Conservation (phyloP, 768 basidiomycete genomes). For the Pleurotus eryngii region DNA sequence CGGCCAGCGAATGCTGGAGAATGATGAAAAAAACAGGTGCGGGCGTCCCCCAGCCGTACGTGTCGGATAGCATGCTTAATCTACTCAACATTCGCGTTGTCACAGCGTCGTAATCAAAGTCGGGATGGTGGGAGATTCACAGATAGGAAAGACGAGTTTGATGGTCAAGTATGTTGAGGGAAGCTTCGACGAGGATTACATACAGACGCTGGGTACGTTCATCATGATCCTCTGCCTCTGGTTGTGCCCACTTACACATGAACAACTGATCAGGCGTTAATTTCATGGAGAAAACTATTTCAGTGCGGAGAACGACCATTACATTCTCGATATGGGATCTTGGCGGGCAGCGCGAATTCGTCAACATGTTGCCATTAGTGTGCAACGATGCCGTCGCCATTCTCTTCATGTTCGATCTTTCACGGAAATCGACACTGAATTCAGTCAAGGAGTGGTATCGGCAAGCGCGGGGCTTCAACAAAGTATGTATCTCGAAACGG, state of each 20-base stretch:
- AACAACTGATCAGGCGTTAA: constrained; percentile 68
- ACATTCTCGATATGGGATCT: constrained; percentile 99
- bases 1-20: constrained; percentile 47
- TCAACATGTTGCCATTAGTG: constrained; percentile 97
- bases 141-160: constrained; percentile 98
- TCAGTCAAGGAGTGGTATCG: constrained; percentile 99
- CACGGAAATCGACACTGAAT: constrained; percentile 94
- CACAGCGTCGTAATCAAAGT: constrained; percentile 94
- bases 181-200: constrained; percentile 98
- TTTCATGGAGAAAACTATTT: constrained; percentile 99
- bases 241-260: constrained; percentile 3
- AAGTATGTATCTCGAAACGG: constrained; percentile 50
- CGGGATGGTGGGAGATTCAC: constrained; percentile 99
- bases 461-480: constrained; percentile 98
- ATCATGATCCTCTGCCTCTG: constrained; percentile 5
- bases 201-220: constrained; percentile 91
- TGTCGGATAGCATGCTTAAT: not conserved
- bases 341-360: constrained; percentile 96
- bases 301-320: constrained; percentile 96
- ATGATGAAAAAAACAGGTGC: constrained; percentile 74
- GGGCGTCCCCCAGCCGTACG: constrained; percentile 9
- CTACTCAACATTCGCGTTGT: not conserved
- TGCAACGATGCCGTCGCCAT: constrained; percentile 99
- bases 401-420: constrained; percentile 99
- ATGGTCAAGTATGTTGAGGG: constrained; percentile 99